Percentiles rank a stretch among this genome's conserved stretches.
phyloP scores from a whole-genome alignment of 768 basidiomycete species.

The Pisolithus microcarpus region DNA sequence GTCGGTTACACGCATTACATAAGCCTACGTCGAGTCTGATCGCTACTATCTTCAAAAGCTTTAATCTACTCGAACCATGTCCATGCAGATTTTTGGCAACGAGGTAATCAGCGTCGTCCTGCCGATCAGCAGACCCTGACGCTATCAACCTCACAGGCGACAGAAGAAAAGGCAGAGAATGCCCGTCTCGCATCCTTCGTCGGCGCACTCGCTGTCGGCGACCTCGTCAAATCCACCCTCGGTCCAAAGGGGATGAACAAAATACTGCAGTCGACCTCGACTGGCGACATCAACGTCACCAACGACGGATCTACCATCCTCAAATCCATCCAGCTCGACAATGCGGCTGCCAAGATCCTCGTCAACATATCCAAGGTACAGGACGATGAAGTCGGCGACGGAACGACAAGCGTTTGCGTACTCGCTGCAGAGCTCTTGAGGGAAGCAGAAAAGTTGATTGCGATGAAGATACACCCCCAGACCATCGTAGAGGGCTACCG shows the following conservation, averaged over 20 bases:
- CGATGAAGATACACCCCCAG: constrained; percentile 92
- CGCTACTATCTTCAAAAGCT: too few relatives aligned
- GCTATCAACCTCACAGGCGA: constrained; percentile 43
- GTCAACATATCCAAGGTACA: constrained; percentile 99
- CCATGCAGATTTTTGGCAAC: constrained; percentile 64
- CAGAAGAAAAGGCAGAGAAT: constrained; percentile 95
- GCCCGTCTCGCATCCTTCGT: constrained; percentile 97
- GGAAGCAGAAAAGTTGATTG: constrained; percentile 93
- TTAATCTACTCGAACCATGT: constrained; percentile 34
- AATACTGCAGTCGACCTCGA: constrained; percentile 87
- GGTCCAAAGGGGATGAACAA: constrained; percentile 99
- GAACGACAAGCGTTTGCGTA: constrained; percentile 87
- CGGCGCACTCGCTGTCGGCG: constrained; percentile 93
- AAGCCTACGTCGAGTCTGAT: too few relatives aligned
- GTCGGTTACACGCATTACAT: too few relatives aligned
- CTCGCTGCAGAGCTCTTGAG: constrained; percentile 85
- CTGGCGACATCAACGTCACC: constrained; percentile 91
- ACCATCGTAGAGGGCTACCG: constrained; percentile 96
- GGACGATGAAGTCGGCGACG: constrained; percentile 98
- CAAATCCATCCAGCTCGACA: constrained; percentile 95
- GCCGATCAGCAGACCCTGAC: not conserved
- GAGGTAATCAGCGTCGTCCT: constrained; percentile 35
- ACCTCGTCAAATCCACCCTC: constrained; percentile 96
- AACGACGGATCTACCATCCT: constrained; percentile 99
- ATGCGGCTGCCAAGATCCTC: constrained; percentile 97